These are phyloP conservation scores for Polytolypa hystricis DNA, from an alignment of 2,329 filamentous ascomycete genomes.

Conservation along the genomic window DNA sequence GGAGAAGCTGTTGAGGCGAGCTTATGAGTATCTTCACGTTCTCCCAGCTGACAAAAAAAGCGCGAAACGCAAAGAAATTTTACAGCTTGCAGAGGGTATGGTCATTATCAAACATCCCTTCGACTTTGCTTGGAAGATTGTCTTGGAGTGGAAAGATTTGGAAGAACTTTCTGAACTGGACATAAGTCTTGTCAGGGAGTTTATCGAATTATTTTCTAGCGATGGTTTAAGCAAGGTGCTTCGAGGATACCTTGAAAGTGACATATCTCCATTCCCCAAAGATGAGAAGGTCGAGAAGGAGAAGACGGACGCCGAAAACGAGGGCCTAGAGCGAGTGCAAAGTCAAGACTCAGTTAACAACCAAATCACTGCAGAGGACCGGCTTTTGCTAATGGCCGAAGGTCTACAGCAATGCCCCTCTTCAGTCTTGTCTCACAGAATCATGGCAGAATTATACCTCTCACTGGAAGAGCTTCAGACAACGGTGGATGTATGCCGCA, in stretches of 20 bases:
- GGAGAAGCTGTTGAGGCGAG: constrained; percentile 75
- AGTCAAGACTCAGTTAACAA: constrained; percentile 31
- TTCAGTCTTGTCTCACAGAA: constrained; percentile 70
- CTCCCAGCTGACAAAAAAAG: constrained; percentile 57
- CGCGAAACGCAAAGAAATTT: constrained; percentile 58
- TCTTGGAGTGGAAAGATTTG: constrained; percentile 78
- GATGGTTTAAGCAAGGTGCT: constrained; percentile 73
- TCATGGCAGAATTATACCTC: constrained; percentile 75
- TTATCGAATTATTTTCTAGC: constrained; percentile 72
- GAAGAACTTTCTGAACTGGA: constrained; percentile 68
- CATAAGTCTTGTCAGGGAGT: constrained; percentile 63
- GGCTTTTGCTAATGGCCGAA: constrained; percentile 68
- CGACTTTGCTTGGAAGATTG: constrained; percentile 79
- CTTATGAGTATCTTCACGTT: constrained; percentile 64
- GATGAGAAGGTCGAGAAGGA: constrained; percentile 37
- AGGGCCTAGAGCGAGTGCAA: background rate
- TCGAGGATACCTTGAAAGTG: constrained; percentile 69
- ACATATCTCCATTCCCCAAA: constrained; percentile 67
- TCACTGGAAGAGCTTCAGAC: constrained; percentile 75
- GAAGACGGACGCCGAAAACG: constrained; percentile 38
- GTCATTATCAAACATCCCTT: constrained; percentile 91
- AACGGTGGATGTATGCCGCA: constrained; percentile 67
- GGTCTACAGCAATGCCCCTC: constrained; percentile 52
- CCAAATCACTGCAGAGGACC: constrained; percentile 62
- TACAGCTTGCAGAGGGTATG: constrained; percentile 77